Percentiles rank a stretch among this genome's conserved stretches.
phyloP scores from a whole-genome alignment of 192 early-diverging fungal species.

The Fimicolochytrium jonesii region DNA sequence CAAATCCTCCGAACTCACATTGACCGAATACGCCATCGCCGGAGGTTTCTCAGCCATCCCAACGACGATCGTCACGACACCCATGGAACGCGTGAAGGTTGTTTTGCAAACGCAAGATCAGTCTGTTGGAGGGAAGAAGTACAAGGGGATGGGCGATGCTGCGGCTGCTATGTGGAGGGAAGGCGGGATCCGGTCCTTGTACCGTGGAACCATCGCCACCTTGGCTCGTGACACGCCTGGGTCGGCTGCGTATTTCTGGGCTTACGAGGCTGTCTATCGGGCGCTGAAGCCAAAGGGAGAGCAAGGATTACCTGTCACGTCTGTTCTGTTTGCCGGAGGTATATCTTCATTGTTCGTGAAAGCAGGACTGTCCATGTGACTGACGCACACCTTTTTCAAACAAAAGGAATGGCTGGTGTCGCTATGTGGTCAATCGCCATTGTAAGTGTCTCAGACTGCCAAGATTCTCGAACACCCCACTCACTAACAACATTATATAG shows the following conservation, averaged over 20 bases:
- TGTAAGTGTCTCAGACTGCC: slow-evolving; percentile 19
- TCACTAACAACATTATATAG: background rate
- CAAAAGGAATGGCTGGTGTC: slow-evolving; percentile 95
- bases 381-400: background rate
- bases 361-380: no score
- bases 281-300: slow-evolving; percentile 67
- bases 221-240: slow-evolving; percentile 90
- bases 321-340: slow-evolving; percentile 92
- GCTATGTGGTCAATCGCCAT: slow-evolving; percentile 97
- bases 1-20: slow-evolving; percentile 52
- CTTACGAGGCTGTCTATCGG: slow-evolving; percentile 70
- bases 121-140: slow-evolving; percentile 61
- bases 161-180: slow-evolving; percentile 76
- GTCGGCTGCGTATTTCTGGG: slow-evolving; percentile 92
- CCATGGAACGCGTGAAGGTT: slow-evolving; percentile 95
- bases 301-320: slow-evolving; percentile 59
- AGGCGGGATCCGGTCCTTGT: slow-evolving; percentile 82
- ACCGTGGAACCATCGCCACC: slow-evolving; percentile 91
- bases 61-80: slow-evolving; percentile 91
- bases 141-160: slow-evolving; percentile 91
- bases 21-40: slow-evolving; percentile 79
- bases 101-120: slow-evolving; percentile 80
- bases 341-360: no score
- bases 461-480: slow-evolving; percentile 4
- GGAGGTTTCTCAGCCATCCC: slow-evolving; percentile 94